A percentile compares a stretch with the other conserved stretches of the same genome.
Conservation (phyloP, 345 rosid genomes). For the Theobroma cacao region DNA sequence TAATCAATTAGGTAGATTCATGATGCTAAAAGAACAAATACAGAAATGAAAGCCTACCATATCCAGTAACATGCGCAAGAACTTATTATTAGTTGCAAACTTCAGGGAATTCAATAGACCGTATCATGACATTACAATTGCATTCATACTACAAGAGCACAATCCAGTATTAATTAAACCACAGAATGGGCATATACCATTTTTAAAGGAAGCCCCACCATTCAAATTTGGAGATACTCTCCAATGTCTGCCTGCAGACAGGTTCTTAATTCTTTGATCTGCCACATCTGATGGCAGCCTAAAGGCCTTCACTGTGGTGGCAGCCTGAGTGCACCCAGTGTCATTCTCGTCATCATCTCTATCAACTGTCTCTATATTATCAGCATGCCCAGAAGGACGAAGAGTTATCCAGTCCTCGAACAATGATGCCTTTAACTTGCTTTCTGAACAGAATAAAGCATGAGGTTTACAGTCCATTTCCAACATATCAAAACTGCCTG, state of each 20-base stretch:
- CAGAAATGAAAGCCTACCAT: background rate
- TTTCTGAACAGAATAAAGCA: conserved; percentile 10
- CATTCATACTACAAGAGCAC: conserved; percentile 7
- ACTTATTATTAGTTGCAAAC: background rate
- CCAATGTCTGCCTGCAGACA: conserved; percentile 19
- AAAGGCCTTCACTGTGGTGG: conserved; percentile 12
- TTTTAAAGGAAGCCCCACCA: conserved; percentile 13
- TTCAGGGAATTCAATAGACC: background rate
- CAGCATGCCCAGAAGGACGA: conserved; percentile 19
- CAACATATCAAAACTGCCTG: conserved; percentile 24
- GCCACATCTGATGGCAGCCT: conserved; percentile 7
- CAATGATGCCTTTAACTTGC: conserved; percentile 18
- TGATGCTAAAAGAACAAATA: background rate
- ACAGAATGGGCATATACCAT: conserved; percentile 21
- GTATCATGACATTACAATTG: conserved; percentile 10
- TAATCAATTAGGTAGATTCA: conserved; percentile 1
- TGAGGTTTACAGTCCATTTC: conserved; percentile 22
- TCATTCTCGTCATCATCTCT: conserved; percentile 28
- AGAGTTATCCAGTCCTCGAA: conserved; percentile 29
- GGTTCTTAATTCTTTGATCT: conserved; percentile 18
- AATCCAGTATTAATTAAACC: background rate
- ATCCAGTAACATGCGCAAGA: conserved; percentile 4
- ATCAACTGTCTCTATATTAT: conserved; percentile 15
- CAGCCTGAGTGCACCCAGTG: conserved; percentile 3
- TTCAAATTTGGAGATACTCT: conserved; percentile 25